Evolutionary conservation across 768 basidiomycete genomes (phyloP), one percentile per base, ranked within the genome.

Genomic region (Dentipellis fragilis): DNA sequence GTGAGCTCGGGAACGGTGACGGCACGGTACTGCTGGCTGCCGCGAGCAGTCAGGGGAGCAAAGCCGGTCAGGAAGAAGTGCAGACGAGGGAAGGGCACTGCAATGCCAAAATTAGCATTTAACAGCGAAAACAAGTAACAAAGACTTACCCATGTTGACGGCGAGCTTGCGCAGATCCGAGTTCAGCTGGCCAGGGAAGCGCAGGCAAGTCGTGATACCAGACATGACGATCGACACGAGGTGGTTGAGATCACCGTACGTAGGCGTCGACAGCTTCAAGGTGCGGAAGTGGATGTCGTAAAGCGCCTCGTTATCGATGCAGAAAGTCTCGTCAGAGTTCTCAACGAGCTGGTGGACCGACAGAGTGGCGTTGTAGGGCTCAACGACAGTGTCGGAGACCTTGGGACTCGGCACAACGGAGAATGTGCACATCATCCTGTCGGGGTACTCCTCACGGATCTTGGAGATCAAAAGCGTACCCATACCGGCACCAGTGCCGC

Each of bases 391-490:
- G 70, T 98, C 96, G 11, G 94, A 98, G 53, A 97, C 94, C 71
- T 95, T 95, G 55, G 95, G 93, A 72, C 85, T 87, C 34, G 95
- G 95, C 14, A 98, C 91, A 65, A 99, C 95, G 55, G 96, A 98
- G 79, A 95, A 99, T 58, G 96, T 98, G 71, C 91, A 93, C 95
- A 98, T 97, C 95, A 99, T 99, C 55, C 96, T 80, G 73, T 99
- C 96, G 62, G 95, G 96, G 74, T 91, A 99, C 70, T 99, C 95
- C 72, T 97, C 94, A 62, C 95, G 84, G 70, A 99, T 96, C 78
- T 99, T 99, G 63, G 94, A 97, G 71, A 99, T 96, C 62, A 99
- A 75, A 54, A 99, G 87, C 48, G 96, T 97, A 72, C 96, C 96
- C 95, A 99, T 98, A 75, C 96, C 96, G 63, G 96, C 92, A 76